Conservation (phyloP, 1,139 yeast species). For the Saccharomyces hybrid region DNA sequence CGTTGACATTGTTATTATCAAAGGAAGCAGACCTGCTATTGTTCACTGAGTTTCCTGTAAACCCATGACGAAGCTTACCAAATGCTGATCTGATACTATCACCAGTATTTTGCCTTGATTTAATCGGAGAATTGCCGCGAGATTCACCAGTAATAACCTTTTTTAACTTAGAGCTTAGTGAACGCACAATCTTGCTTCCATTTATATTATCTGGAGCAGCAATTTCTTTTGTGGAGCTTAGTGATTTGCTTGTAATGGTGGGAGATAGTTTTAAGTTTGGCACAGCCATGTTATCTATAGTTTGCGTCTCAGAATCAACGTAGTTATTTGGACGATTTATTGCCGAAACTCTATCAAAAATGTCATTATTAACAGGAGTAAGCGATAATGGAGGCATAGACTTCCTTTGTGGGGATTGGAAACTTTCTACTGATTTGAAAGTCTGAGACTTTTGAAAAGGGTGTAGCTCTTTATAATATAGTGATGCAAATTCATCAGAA, state of each 20-base stretch:
- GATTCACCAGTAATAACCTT: conserved; percentile 17
- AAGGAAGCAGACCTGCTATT: conserved; percentile 8
- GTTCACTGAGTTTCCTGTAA: conserved; percentile 8
- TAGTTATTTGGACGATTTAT: conserved; percentile 8
- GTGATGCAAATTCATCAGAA: background rate
- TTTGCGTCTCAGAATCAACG: conserved; percentile 26
- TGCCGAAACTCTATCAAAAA: background rate
- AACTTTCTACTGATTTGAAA: background rate
- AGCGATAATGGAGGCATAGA: background rate
- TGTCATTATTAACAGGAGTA: background rate
- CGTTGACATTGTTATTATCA: conserved; percentile 3
- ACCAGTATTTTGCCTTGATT: conserved; percentile 23
- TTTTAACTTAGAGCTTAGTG: conserved; percentile 14
- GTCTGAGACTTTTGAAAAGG: background rate
- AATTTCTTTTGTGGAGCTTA: background rate
- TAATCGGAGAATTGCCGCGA: conserved; percentile 15
- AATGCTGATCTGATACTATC: conserved; percentile 28
- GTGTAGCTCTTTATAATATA: background rate
- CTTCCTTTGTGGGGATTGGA: background rate
- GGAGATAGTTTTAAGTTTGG: background rate
- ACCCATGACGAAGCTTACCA: conserved; percentile 15
- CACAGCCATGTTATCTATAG: conserved; percentile 10
- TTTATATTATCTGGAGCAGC: conserved; percentile 9
- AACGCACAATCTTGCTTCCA: conserved; percentile 16
- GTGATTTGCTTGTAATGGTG: background rate